Base-by-base conservation (phyloP, 345 rosid species). In the Acer saccharum region DNA sequence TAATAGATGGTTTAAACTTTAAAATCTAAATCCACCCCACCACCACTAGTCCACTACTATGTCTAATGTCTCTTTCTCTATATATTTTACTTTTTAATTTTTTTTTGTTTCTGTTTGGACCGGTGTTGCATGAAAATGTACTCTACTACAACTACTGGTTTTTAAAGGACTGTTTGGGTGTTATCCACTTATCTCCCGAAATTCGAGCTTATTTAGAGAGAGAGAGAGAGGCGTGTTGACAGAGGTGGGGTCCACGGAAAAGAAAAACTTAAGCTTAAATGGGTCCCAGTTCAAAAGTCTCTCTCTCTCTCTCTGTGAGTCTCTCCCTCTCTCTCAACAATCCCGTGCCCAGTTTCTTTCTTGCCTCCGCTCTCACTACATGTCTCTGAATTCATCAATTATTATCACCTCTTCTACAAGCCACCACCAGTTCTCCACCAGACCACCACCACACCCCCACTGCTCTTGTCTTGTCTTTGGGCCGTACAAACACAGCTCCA, bases 391-490 rank as follows among this genome's bases (percentile, higher is more conserved):
- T 7, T 63, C 72, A 72, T 69, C 77, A 76, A 76, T 84, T 65
- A 84, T 81, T 84, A 66, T 52, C 81, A 6, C 72, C 77, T 43
- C 32, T 63, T 64, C 70, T 13, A 21, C 84, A 76, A 72, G 81
- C 68, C 81, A 29, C 32, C 32, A 29, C 32, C 32, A 29, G 32
- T 29, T 1, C 32, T 29, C 32, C 32, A 29, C 32, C 32, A 29
- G 32, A 68, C 67, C 78, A 69, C 78, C 78, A 68, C 54, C 20
- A 25, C 25, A 12, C 35, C 44, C 20, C 41, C 13, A 2, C 76
- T 23, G 18, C 75, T 48, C 71, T 10, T 60, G 27, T 20, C 64
- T 60, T 60, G 64, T 32, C 44, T 46, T 35, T 14, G 5, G 3
- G 0, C 57, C 67, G 29, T 17, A 29, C 73, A 39, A 17, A 25